phyloP scores from a whole-genome alignment of 1,284 basidiomycete species.

The Boletus hoseneyae region DNA sequence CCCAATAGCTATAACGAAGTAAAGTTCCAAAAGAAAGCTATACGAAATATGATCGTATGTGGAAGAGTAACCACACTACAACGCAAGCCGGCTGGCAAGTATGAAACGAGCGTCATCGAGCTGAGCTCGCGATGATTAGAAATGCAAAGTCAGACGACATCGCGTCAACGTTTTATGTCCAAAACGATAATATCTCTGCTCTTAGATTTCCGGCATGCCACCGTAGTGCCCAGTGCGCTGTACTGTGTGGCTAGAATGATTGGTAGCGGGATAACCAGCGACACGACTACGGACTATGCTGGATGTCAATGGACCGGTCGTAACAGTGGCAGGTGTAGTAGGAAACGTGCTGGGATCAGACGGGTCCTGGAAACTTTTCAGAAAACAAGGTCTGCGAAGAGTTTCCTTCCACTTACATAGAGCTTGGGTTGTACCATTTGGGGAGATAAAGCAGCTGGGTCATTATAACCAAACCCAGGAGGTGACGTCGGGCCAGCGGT shows the following conservation, averaged over 20 bases:
- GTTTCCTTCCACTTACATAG: constrained; percentile 26
- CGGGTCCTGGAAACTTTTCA: constrained; percentile 24
- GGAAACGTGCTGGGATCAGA: constrained; percentile 36
- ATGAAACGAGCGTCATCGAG: constrained; percentile 5
- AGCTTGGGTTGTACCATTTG: constrained; percentile 29
- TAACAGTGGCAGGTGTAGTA: constrained; percentile 15
- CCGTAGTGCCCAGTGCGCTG: constrained; percentile 23
- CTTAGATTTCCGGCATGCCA: constrained; percentile 29
- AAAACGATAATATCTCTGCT: not conserved
- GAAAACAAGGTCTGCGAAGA: not conserved
- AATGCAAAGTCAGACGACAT: not conserved
- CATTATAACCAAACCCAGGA: constrained; percentile 6
- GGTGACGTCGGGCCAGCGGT: not conserved
- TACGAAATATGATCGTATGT: not conserved
- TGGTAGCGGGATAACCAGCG: too few relatives aligned
- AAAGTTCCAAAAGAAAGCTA: not conserved
- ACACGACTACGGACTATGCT: constrained; percentile 6
- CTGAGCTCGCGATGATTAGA: not conserved
- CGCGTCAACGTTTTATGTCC: not conserved
- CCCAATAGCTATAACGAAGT: too few relatives aligned
- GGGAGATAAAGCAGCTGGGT: constrained; percentile 9
- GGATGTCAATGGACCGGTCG: too few relatives aligned
- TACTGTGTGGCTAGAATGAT: constrained; percentile 11
- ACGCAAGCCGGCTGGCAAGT: not conserved
- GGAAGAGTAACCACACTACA: not conserved